Conservation (phyloP, 306 rosid genomes). For the Sicyos edulis region DNA sequence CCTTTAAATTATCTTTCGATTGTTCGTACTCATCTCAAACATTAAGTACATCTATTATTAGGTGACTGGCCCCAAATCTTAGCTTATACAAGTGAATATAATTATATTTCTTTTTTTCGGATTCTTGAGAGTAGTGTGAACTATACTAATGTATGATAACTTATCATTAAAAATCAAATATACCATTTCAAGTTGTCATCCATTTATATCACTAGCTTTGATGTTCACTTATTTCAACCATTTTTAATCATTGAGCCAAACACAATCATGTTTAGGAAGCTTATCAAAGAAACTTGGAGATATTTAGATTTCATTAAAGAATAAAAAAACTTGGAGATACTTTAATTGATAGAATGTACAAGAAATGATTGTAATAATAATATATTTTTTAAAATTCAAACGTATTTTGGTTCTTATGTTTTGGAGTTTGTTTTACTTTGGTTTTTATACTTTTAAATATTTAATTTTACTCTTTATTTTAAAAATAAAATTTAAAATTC, state of each 20-base stretch:
- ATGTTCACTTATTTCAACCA: neutral
- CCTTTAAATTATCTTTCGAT: too few relatives aligned
- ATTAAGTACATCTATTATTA: neutral
- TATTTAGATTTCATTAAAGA: neutral
- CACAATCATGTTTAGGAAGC: neutral
- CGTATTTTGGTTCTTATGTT: too few relatives aligned
- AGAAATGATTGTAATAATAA: neutral
- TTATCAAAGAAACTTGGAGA: neutral
- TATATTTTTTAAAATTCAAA: too few relatives aligned
- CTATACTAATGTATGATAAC: neutral
- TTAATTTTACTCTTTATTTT: too few relatives aligned
- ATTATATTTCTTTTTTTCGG: neutral
- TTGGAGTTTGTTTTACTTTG: too few relatives aligned
- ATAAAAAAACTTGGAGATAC: too few relatives aligned
- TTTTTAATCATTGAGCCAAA: neutral
- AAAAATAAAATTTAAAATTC: too few relatives aligned
- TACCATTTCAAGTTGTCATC: neutral
- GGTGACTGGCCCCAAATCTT: neutral
- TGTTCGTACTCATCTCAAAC: neutral
- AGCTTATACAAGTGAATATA: neutral
- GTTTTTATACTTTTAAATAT: too few relatives aligned
- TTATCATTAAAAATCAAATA: slow-evolving; percentile 1
- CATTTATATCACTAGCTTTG: neutral
- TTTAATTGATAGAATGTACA: neutral
- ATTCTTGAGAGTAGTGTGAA: neutral